A percentile compares a stretch with the other conserved stretches of the same genome.
These are phyloP conservation scores for Colletotrichum cordylinicola DNA, from an alignment of 2,329 filamentous ascomycete species.

Conservation along the genomic window DNA sequence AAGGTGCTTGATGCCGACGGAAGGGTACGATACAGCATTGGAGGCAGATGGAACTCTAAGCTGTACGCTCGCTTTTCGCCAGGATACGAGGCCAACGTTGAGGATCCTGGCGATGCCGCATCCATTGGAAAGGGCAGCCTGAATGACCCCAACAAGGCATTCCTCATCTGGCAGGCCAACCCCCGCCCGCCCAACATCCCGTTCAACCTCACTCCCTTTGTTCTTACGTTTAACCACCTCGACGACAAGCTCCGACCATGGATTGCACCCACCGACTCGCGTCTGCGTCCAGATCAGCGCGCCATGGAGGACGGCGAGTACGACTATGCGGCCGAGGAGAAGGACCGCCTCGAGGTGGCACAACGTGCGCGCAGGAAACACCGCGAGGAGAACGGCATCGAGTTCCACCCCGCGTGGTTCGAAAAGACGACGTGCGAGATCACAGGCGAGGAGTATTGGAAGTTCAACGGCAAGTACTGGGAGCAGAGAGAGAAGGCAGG, in stretches of 20 bases:
- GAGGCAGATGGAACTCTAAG: slow-evolving; percentile 96
- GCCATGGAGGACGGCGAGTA: slow-evolving; percentile 99
- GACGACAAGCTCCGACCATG: slow-evolving; percentile 79
- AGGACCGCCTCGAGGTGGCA: slow-evolving; percentile 91
- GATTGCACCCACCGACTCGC: slow-evolving; percentile 90
- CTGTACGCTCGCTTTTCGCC: slow-evolving; percentile 93
- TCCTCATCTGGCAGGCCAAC: slow-evolving; percentile 93
- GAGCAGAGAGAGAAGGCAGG: slow-evolving; percentile 71
- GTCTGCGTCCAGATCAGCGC: slow-evolving; percentile 91
- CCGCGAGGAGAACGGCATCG: slow-evolving; percentile 79
- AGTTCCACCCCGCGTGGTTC: slow-evolving; percentile 90
- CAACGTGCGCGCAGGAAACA: slow-evolving; percentile 78
- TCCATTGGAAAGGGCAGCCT: slow-evolving; percentile 55
- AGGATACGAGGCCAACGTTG: slow-evolving; percentile 80
- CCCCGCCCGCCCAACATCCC: slow-evolving; percentile 82
- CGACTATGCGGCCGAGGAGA: slow-evolving; percentile 89
- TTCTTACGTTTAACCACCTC: slow-evolving; percentile 90
- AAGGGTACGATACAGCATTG: slow-evolving; percentile 86
- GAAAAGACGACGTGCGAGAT: slow-evolving; percentile 71
- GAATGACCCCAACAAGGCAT: slow-evolving; percentile 75
- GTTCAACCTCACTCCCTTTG: slow-evolving; percentile 97
- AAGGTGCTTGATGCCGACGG: slow-evolving; percentile 83
- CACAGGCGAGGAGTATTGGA: slow-evolving; percentile 91
- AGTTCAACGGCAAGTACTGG: slow-evolving; percentile 92
- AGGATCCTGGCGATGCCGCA: slow-evolving; percentile 54